Evolutionary conservation across 768 basidiomycete genomes (phyloP).

Genomic region (Kwoniella botswanensis): DNA sequence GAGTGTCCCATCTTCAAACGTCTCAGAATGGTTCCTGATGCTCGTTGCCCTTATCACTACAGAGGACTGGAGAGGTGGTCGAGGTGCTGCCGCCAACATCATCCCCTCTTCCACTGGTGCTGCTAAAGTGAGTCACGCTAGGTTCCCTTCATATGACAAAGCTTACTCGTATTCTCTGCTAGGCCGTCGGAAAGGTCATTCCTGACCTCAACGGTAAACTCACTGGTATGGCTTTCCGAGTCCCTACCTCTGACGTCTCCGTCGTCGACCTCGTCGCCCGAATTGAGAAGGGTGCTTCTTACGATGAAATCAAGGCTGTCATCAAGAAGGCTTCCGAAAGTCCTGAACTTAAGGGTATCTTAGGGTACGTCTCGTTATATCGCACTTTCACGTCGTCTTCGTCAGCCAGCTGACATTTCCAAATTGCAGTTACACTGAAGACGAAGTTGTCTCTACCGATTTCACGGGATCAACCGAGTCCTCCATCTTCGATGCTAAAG

Average conservation of each 20-base stretch:
- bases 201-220: slow-evolving; percentile 95
- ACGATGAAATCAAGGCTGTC: slow-evolving; percentile 87
- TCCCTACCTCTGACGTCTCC: slow-evolving; percentile 94
- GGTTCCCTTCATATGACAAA: neutral
- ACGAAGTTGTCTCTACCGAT: slow-evolving; percentile 90
- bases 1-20: slow-evolving; percentile 12
- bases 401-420: too few relatives aligned
- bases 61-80: slow-evolving; percentile 62
- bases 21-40: neutral
- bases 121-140: slow-evolving; percentile 67
- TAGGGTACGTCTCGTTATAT: slow-evolving; percentile 42
- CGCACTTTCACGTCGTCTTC: too few relatives aligned
- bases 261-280: slow-evolving; percentile 97
- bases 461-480: slow-evolving; percentile 78
- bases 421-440: slow-evolving; percentile 82
- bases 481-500: slow-evolving; percentile 90
- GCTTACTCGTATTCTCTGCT: neutral
- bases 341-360: slow-evolving; percentile 63
- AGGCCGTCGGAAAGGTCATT: slow-evolving; percentile 97
- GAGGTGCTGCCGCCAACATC: slow-evolving; percentile 96
- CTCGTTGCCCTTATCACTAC: neutral
- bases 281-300: slow-evolving; percentile 79
- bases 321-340: slow-evolving; percentile 79
- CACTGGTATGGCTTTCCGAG: slow-evolving; percentile 94
- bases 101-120: slow-evolving; percentile 99